Evolutionary conservation across 345 rosid species (phyloP), one percentile per base, ranked within the genome.

Genomic region (Nephelium lappaceum): DNA sequence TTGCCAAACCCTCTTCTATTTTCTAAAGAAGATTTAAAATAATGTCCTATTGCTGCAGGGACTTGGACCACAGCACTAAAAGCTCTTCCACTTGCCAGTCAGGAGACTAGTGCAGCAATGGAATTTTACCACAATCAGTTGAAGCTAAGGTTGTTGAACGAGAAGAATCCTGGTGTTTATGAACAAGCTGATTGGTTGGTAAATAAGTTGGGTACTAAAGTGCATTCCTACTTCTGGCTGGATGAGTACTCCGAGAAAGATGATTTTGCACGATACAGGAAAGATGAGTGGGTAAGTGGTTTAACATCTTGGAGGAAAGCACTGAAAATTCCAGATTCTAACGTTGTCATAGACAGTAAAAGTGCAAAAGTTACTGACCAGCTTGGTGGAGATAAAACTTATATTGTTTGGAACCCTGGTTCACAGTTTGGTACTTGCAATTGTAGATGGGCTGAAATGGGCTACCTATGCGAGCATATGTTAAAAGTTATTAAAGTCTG

Each of bases 101-200:
- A 83, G 79, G 98, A 94, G 85, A 94, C 89, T 11, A 87, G 88
- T 85, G 97, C 98, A 23, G 90, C 94, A 14, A 87, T 96, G 95
- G 97, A 96, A 82, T 91, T 91, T 83, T 94, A 93, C 89, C 97
- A 96, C 84, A 88, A 85, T 73, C 97, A 93, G 79, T 66, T 96
- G 84, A 94, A 89, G 77, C 90, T 92, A 72, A 89, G 97, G 84
- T 81, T 96, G 65, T 69, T 91, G 86, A 89, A 89, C 71, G 98
- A 91, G 87, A 89, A 87, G 78, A 89, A 91, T 80, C 72, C 89
- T 64, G 78, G 75, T 81, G 91, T 82, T 67, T 93, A 91, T 81
- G 91, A 90, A 72, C 95, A 94, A 62, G 83, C 91, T 80, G 99
- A 96, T 89, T 96, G 98, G 99, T 82, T 96, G 86, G 97, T 93